Percentiles rank a stretch among this genome's conserved stretches.
phyloP scores from a whole-genome alignment of 345 rosid species.

The Citrus trifoliata region DNA sequence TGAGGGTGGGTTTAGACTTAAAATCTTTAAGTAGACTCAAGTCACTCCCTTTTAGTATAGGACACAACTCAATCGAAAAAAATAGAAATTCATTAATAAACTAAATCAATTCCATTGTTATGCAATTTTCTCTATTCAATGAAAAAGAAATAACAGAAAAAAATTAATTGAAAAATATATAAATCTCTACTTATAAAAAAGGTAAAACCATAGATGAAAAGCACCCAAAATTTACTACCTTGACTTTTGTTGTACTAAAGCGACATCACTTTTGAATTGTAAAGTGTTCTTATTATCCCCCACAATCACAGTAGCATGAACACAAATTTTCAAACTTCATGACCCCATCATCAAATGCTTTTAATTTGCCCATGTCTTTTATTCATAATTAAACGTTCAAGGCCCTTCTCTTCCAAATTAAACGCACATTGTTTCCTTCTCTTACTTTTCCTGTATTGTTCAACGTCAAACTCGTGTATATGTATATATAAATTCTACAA shows the following conservation, averaged over 20 bases:
- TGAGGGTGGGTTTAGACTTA: too few relatives aligned
- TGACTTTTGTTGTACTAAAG: constrained; percentile 12
- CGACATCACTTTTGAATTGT: constrained; percentile 9
- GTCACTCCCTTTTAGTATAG: accelerated
- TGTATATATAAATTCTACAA: too few relatives aligned
- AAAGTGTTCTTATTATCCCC: constrained; percentile 9
- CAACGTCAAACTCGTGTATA: background rate
- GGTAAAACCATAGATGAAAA: background rate
- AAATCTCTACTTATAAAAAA: background rate
- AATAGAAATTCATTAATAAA: too few relatives aligned
- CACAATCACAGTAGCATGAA: background rate
- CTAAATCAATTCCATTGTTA: background rate
- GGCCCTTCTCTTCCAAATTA: background rate
- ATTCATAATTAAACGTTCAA: background rate
- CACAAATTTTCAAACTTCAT: constrained; percentile 1
- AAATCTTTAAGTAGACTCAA: too few relatives aligned
- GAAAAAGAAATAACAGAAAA: background rate
- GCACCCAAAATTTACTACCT: background rate
- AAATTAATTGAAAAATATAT: background rate
- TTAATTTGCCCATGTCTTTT: background rate
- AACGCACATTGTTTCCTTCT: background rate
- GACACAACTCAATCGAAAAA: too few relatives aligned
- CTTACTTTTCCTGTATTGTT: background rate
- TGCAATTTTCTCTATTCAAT: background rate
- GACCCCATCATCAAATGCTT: constrained; percentile 5